These are phyloP conservation scores for Mallotus nudiflorus DNA, from an alignment of 345 rosid species.

Conservation along the genomic window DNA sequence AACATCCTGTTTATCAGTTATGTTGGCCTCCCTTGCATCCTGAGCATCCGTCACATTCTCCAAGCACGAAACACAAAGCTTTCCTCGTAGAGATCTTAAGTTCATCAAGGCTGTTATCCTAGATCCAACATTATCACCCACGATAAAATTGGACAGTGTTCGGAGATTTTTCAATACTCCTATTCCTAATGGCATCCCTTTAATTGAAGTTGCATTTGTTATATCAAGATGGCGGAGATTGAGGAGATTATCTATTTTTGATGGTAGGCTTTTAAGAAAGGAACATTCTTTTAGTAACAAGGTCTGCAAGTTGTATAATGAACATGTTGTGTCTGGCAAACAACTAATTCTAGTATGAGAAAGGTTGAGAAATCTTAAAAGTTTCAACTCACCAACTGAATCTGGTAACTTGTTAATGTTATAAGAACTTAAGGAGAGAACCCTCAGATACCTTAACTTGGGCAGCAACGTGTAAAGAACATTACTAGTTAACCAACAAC, in stretches of 20 bases:
- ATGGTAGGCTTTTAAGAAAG: neutral
- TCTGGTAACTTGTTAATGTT: slow-evolving; percentile 2
- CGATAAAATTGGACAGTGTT: neutral
- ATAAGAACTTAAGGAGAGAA: neutral
- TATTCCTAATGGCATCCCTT: neutral
- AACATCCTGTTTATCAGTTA: too few relatives aligned
- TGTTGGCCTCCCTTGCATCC: too few relatives aligned
- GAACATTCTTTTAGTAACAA: neutral
- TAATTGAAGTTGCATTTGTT: neutral
- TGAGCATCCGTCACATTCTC: too few relatives aligned
- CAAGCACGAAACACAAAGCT: too few relatives aligned
- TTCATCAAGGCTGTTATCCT: neutral
- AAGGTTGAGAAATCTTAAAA: slow-evolving; percentile 9
- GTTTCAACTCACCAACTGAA: slow-evolving; percentile 8
- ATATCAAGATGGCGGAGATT: neutral
- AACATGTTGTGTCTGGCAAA: slow-evolving; percentile 5
- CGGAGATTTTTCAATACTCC: neutral
- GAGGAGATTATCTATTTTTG: neutral
- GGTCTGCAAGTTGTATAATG: slow-evolving; percentile 28
- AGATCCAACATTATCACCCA: neutral
- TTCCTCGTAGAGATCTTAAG: too few relatives aligned
- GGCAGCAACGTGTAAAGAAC: neutral
- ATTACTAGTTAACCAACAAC: neutral
- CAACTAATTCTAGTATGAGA: slow-evolving; percentile 6
- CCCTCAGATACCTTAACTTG: neutral